A percentile compares a stretch with the other conserved stretches of the same genome.
Conservation (phyloP, 177 flowering plant genomes). For the Vitis hybrid region DNA sequence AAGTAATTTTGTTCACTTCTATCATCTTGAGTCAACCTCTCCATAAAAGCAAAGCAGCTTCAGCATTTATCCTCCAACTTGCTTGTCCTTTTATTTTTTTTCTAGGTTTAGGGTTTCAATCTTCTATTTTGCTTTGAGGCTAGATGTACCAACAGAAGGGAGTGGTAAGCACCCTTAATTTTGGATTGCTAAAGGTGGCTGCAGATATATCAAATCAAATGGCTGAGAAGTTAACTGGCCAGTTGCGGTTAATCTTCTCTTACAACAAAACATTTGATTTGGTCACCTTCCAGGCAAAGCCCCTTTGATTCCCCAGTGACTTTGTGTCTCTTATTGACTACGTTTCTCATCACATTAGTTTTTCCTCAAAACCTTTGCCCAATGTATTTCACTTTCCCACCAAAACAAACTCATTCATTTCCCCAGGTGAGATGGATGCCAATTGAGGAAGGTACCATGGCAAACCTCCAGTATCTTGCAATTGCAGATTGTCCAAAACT, state of each 20-base stretch:
- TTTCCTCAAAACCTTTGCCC: neutral
- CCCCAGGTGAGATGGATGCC: no score
- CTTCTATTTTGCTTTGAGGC: conserved; percentile 9
- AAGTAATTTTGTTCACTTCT: no score
- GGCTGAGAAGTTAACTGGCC: conserved; percentile 55
- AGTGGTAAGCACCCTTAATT: conserved; percentile 15
- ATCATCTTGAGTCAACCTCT: no score
- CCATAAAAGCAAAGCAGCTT: no score
- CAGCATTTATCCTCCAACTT: no score
- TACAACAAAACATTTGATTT: conserved; percentile 1
- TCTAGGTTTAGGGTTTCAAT: neutral
- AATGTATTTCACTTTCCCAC: neutral
- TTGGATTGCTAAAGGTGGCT: conserved; percentile 48
- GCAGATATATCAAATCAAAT: conserved; percentile 40
- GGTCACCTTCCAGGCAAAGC: conserved; percentile 35
- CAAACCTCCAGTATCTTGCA: no score
- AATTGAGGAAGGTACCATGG: no score
- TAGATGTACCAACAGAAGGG: conserved; percentile 58
- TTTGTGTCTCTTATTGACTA: conserved; percentile 36
- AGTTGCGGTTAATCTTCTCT: conserved; percentile 43
- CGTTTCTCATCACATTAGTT: neutral
- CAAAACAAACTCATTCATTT: neutral
- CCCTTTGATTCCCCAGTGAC: conserved; percentile 22
- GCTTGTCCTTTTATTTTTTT: neutral
- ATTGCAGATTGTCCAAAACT: no score